Percentiles rank a stretch among this genome's conserved stretches.
Evolutionary conservation across 2,329 filamentous ascomycete genomes (phyloP).

Genomic region (Calonectria pseudoreteaudii): DNA sequence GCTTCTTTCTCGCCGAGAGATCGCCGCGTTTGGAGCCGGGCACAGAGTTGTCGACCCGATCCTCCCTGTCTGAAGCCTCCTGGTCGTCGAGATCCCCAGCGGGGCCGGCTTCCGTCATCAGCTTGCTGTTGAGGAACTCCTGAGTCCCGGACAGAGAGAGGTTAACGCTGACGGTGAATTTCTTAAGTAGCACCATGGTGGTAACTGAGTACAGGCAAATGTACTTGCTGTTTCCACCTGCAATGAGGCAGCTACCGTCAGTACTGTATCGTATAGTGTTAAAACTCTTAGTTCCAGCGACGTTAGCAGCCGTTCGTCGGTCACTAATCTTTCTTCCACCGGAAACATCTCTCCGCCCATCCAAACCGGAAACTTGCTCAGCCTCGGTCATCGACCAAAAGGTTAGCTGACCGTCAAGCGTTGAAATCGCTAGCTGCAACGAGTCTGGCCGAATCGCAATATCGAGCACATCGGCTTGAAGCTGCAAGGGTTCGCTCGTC

Average conservation of each 20-base stretch:
- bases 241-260: slow-evolving; percentile 90
- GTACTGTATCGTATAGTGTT: slow-evolving; percentile 89
- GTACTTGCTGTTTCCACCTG: slow-evolving; percentile 97
- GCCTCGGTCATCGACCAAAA: slow-evolving; percentile 96
- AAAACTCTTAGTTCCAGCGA: slow-evolving; percentile 90
- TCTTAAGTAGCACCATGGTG: slow-evolving; percentile 91
- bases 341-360: slow-evolving; percentile 91
- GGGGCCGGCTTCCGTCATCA: slow-evolving; percentile 91
- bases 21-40: slow-evolving; percentile 91
- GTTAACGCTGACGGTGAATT: slow-evolving; percentile 96
- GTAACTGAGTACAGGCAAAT: slow-evolving; percentile 97
- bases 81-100: slow-evolving; percentile 86
- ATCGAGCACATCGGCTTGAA: slow-evolving; percentile 90
- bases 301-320: slow-evolving; percentile 90
- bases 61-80: slow-evolving; percentile 89
- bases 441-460: slow-evolving; percentile 92
- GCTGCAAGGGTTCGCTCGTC: slow-evolving; percentile 91
- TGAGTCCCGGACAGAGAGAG: slow-evolving; percentile 96
- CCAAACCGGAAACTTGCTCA: slow-evolving; percentile 85
- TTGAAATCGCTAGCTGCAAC: slow-evolving; percentile 89
- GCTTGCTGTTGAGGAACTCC: slow-evolving; percentile 93
- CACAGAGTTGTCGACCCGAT: slow-evolving; percentile 81
- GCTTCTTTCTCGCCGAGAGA: slow-evolving; percentile 79
- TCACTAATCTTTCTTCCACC: slow-evolving; percentile 91
- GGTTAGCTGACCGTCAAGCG: slow-evolving; percentile 90